Conservation (phyloP, 78 protist species). For the Blattamonas nauphoetae region DNA sequence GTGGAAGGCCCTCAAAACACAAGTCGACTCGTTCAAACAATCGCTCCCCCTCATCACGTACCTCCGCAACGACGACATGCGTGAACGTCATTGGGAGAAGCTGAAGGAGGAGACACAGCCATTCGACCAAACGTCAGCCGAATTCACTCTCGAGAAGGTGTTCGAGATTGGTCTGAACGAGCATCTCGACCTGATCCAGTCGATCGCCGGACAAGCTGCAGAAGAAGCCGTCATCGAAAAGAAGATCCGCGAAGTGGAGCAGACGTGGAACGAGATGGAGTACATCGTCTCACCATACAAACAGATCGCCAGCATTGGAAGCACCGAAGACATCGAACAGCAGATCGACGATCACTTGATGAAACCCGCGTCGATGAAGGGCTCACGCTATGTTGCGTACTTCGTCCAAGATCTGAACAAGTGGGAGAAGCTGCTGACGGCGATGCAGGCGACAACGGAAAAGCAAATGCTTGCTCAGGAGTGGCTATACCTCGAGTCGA, state of each 20-base stretch:
- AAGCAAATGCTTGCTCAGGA: conserved; percentile 42
- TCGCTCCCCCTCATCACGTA: conserved; percentile 55
- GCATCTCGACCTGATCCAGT: conserved; percentile 28
- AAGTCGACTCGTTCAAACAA: conserved; percentile 32
- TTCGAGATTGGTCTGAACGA: conserved; percentile 48
- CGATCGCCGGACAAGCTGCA: conserved; percentile 39
- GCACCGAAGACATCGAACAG: conserved; percentile 32
- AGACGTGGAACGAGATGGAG: conserved; percentile 20
- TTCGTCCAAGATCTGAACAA: conserved; percentile 45
- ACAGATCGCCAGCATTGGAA: background rate
- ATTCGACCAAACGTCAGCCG: conserved; percentile 37
- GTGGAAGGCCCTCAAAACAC: conserved; percentile 18
- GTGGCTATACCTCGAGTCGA: conserved; percentile 73
- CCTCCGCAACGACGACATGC: conserved; percentile 46
- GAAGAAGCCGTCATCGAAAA: conserved; percentile 57
- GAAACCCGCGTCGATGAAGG: conserved; percentile 50
- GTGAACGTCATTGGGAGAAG: conserved; percentile 58
- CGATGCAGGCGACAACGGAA: conserved; percentile 59
- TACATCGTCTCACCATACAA: conserved; percentile 19
- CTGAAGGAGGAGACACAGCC: conserved; percentile 29
- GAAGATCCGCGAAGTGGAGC: conserved; percentile 14
- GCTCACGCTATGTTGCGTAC: conserved; percentile 35
- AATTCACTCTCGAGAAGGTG: conserved; percentile 52
- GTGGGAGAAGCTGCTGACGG: conserved; percentile 59
- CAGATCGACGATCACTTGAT: conserved; percentile 52